Percentiles rank a stretch among this genome's conserved stretches.
These are phyloP conservation scores for Boletus tylopilopsis DNA, from an alignment of 768 basidiomycete genomes.

Conservation along the genomic window DNA sequence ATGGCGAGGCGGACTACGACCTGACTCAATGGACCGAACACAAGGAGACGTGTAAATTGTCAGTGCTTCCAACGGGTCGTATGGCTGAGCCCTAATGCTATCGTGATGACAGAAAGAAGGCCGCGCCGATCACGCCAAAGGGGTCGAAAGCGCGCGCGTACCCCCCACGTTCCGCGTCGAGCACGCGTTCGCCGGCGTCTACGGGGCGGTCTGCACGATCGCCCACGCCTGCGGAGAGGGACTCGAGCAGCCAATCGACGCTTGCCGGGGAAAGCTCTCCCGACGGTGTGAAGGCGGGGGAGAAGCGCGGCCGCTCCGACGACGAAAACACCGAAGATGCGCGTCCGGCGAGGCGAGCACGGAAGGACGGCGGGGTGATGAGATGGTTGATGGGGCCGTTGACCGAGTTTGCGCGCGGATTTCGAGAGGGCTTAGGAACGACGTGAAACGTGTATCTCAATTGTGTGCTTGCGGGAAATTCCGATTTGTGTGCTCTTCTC, in stretches of 20 bases:
- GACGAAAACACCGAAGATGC: conserved; percentile 40
- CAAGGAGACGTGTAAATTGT: conserved; percentile 48
- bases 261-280: conserved; percentile 28
- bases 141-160: conserved; percentile 9
- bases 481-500: conserved; percentile 6
- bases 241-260: conserved; percentile 28
- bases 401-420: conserved; percentile 62
- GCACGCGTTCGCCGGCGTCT: conserved; percentile 14
- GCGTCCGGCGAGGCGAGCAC: conserved; percentile 48
- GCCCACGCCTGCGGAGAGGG: conserved; percentile 9
- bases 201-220: conserved; percentile 11
- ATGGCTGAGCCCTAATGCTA: conserved; percentile 3
- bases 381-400: conserved; percentile 64
- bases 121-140: conserved; percentile 21
- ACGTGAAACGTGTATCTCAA: conserved; percentile 2
- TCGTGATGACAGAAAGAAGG: conserved; percentile 11
- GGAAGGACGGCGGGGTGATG: conserved; percentile 45
- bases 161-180: conserved; percentile 19
- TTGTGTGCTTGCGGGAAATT: neutral
- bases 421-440: conserved; percentile 53
- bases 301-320: conserved; percentile 50
- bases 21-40: conserved; percentile 61
- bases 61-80: conserved; percentile 11
- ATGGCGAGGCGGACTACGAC: conserved; percentile 55
- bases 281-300: conserved; percentile 24